Percentiles rank a stretch among this genome's conserved stretches.
phyloP scores from a whole-genome alignment of 371 early-diverging fungal species.

The Mortierella sp. region DNA sequence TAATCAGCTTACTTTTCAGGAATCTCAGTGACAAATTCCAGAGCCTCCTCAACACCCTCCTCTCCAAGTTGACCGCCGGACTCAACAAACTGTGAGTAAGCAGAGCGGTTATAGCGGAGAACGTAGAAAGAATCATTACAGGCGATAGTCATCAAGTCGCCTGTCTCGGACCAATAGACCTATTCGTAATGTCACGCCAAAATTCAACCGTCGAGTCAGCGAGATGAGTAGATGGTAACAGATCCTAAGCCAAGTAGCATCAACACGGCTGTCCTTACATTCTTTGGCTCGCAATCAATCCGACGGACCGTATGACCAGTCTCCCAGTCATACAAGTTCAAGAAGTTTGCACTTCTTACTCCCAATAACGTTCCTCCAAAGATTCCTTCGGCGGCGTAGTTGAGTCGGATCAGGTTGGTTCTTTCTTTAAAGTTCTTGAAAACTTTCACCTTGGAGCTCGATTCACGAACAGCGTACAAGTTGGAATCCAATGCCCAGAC shows the following conservation, averaged over 20 bases:
- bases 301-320: constrained; percentile 90
- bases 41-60: constrained; percentile 96
- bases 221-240: too few relatives aligned
- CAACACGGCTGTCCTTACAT: too few relatives aligned
- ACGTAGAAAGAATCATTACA: constrained; percentile 94
- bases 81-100: constrained; percentile 81
- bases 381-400: constrained; percentile 91
- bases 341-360: constrained; percentile 82
- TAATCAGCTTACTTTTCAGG: too few relatives aligned
- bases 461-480: constrained; percentile 94
- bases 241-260: too few relatives aligned
- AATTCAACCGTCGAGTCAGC: too few relatives aligned
- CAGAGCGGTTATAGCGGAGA: constrained; percentile 88
- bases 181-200: too few relatives aligned
- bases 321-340: constrained; percentile 98
- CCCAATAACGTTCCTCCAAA: constrained; percentile 95
- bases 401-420: constrained; percentile 69
- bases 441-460: constrained; percentile 83
- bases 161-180: constrained; percentile 94
- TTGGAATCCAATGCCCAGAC: constrained; percentile 97
- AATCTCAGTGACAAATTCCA: constrained; percentile 93
- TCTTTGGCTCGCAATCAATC: constrained; percentile 91
- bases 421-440: constrained; percentile 95
- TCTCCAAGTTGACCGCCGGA: constrained; percentile 79
- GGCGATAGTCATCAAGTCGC: constrained; percentile 91